phyloP scores from a whole-genome alignment of 2,329 filamentous ascomycete genomes.

The Paraphoma chrysanthemicola region DNA sequence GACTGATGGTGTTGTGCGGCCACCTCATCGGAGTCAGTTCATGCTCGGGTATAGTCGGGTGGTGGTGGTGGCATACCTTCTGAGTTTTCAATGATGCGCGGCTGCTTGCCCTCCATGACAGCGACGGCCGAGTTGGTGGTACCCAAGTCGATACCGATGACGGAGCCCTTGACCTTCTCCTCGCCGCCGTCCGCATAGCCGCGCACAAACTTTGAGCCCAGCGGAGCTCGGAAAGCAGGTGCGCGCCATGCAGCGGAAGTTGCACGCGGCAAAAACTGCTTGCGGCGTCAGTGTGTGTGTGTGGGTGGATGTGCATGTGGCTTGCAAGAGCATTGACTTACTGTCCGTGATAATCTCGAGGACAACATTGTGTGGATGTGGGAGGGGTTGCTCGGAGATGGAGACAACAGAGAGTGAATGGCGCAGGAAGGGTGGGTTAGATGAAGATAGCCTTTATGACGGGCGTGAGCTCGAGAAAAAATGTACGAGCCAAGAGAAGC shows the following conservation, averaged over 20 bases:
- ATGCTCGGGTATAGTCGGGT: too few relatives aligned
- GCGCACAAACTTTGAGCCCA: constrained; percentile 73
- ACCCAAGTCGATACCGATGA: constrained; percentile 98
- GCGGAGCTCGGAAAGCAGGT: constrained; percentile 72
- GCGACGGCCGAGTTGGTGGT: constrained; percentile 98
- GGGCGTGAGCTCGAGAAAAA: constrained; percentile 18
- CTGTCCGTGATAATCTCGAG: constrained; percentile 51
- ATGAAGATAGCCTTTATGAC: constrained; percentile 34
- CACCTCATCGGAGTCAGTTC: constrained; percentile 60
- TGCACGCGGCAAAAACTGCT: constrained; percentile 73
- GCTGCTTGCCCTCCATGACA: constrained; percentile 94
- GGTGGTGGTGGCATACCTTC: constrained; percentile 68
- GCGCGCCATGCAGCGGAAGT: constrained; percentile 69
- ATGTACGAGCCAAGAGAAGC: background rate
- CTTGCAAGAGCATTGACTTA: constrained; percentile 29
- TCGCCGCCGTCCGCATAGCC: constrained; percentile 75
- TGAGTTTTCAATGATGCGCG: constrained; percentile 96
- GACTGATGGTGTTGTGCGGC: constrained; percentile 89
- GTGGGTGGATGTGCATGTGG: constrained; percentile 1
- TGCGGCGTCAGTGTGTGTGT: constrained; percentile 33
- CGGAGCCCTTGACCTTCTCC: constrained; percentile 89
- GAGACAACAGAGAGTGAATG: constrained; percentile 34
- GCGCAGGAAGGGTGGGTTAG: constrained; percentile 19
- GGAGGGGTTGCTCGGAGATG: constrained; percentile 37
- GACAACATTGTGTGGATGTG: constrained; percentile 47